phyloP scores from a whole-genome alignment of 1,284 basidiomycete species.

The Ganoderma meredithae region DNA sequence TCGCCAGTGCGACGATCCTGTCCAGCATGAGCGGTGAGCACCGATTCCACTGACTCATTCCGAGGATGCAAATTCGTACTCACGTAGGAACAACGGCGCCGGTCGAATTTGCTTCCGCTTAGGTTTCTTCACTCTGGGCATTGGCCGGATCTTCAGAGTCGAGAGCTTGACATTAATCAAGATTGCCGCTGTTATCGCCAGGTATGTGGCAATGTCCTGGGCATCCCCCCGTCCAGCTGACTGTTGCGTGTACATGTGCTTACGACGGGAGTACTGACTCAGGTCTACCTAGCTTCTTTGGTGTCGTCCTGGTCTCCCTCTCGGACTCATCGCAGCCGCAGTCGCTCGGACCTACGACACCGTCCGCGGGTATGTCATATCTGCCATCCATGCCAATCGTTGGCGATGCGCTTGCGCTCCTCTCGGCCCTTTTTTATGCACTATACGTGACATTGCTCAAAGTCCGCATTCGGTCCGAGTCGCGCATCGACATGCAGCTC shows the following conservation, averaged over 20 bases:
- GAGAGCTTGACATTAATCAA: conserved; percentile 83
- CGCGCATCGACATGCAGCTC: conserved; percentile 90
- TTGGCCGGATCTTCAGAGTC: conserved; percentile 87
- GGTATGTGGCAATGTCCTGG: conserved; percentile 54
- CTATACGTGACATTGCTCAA: conserved; percentile 94
- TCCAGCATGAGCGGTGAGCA: conserved; percentile 88
- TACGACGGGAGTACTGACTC: conserved; percentile 6
- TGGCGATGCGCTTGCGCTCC: conserved; percentile 83
- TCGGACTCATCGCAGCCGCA: conserved; percentile 66
- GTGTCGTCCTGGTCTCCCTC: conserved; percentile 86
- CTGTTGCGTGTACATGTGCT: conserved; percentile 2
- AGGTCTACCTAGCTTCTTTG: conserved; percentile 69
- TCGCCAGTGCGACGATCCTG: conserved; percentile 90
- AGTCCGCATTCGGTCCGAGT: conserved; percentile 83
- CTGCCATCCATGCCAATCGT: conserved; percentile 49
- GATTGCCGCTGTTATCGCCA: conserved; percentile 81
- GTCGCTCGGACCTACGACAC: conserved; percentile 20
- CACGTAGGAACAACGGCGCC: background rate
- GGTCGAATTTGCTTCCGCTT: conserved; percentile 9
- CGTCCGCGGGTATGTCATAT: conserved; percentile 20
- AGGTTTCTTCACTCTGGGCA: conserved; percentile 94
- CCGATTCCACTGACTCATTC: background rate
- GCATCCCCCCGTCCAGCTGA: background rate
- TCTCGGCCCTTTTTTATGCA: conserved; percentile 90
- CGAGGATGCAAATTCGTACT: conserved; percentile 1